Base-by-base conservation (phyloP, 495 filamentous ascomycete genomes). In the Extremus antarcticus region DNA sequence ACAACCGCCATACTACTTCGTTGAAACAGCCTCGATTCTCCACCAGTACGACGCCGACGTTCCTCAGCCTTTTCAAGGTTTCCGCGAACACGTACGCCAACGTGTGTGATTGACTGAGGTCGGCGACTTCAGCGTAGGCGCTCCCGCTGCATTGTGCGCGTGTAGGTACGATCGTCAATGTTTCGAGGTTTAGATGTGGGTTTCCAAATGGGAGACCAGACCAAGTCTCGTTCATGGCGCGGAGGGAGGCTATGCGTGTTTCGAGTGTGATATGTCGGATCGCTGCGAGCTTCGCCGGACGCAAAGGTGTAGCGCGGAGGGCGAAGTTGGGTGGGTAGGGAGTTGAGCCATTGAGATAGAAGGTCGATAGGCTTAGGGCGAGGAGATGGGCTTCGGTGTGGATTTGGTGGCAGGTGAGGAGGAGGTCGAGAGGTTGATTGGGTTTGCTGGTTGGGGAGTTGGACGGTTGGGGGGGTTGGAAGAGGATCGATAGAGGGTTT, bases 381-480 rank as follows among this genome's bases (percentile, higher is more conserved):
- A 65, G 48, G 45, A 54, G 57, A 25, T 51, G 41, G 3, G 83
- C 76, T 59, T 95, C 88, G 66, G 91, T 90, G 71, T 92, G 94
- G 66, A 95, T 84, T 62, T 88, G 94, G 65, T 94, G 88, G 68
- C 87, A 94, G 3, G 90, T 88, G 19, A 90, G 66, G 2, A 95
- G 60, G 43, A 57, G 21, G 20, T 7, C 16, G 38, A 65, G 60
- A 1, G n/a, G 35, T 46, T 25, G 8, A 17, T 45, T 21, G 51
- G 21, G 23, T 11, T 52, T 3, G 45, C 9, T 23, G 22, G 13
- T 8, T 24, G 21, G 2, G 46, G 22, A 43, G 43, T 50, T 10
- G 43, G 43, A 10, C 10, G 24, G 25, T 35, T 1, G 29, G 51
- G 41, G 16, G 51, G 47, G 41, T 24, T 49, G 17, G 46, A 41